A percentile compares a stretch with the other conserved stretches of the same genome.
Evolutionary conservation across 495 filamentous ascomycete genomes (phyloP).

Genomic region (Hypoxylon subgilvum): DNA sequence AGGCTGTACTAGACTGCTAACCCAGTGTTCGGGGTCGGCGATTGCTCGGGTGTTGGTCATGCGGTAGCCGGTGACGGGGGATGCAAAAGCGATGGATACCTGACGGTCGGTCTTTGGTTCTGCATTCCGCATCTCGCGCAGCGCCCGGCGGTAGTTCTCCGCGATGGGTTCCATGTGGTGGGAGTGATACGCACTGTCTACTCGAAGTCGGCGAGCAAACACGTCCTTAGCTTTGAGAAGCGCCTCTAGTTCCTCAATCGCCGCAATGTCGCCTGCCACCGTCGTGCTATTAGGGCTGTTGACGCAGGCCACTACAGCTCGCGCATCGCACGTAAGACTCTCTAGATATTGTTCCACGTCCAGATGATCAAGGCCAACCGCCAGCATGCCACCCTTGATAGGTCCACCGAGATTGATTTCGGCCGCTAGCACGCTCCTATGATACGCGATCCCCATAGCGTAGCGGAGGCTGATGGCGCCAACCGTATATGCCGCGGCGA

Average conservation of each 20-base stretch:
- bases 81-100: slow-evolving; percentile 43
- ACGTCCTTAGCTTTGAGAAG: slow-evolving; percentile 31
- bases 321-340: background rate
- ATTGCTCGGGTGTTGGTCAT: background rate
- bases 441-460: slow-evolving; percentile 3
- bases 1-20: slow-evolving; percentile 40
- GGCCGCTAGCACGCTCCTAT: background rate
- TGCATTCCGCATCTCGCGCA: too few relatives aligned
- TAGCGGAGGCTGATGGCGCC: background rate
- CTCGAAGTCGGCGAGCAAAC: slow-evolving; percentile 50
- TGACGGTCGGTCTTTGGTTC: too few relatives aligned
- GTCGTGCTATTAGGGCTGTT: slow-evolving; percentile 54
- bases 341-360: background rate
- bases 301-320: slow-evolving; percentile 47
- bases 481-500: slow-evolving; percentile 45
- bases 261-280: slow-evolving; percentile 42
- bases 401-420: too few relatives aligned
- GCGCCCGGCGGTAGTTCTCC: too few relatives aligned
- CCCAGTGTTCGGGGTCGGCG: background rate
- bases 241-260: slow-evolving; percentile 41
- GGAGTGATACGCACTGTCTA: slow-evolving; percentile 50
- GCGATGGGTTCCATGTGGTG: slow-evolving; percentile 43
- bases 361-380: too few relatives aligned
- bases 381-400: too few relatives aligned
- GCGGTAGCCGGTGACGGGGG: slow-evolving; percentile 42